phyloP scores from a whole-genome alignment of 2,329 filamentous ascomycete genomes.

The Calonectria hawksworthii region DNA sequence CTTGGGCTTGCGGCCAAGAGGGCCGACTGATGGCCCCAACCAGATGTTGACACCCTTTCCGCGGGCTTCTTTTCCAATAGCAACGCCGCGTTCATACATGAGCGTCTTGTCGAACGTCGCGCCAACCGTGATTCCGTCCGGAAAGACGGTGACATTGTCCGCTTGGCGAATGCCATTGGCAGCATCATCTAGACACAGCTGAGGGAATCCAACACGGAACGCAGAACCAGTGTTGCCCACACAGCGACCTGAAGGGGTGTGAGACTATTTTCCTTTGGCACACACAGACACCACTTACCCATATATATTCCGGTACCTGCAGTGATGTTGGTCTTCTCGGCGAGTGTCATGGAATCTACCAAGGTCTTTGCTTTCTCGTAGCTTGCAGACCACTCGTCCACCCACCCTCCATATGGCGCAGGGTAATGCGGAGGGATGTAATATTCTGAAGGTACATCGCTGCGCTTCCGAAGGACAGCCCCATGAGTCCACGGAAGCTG shows the following conservation, averaged over 20 bases:
- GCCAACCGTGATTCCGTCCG: constrained; percentile 82
- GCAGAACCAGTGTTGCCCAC: constrained; percentile 84
- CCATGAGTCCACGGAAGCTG: neutral
- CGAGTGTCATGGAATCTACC: constrained; percentile 82
- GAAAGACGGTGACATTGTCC: constrained; percentile 83
- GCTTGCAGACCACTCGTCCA: constrained; percentile 75
- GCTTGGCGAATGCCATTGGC: constrained; percentile 80
- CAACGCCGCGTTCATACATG: constrained; percentile 77
- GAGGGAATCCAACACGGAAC: constrained; percentile 77
- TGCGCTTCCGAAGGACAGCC: neutral
- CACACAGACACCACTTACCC: constrained; percentile 57
- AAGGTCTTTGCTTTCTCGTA: constrained; percentile 78
- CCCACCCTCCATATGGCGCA: constrained; percentile 80
- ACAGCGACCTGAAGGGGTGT: constrained; percentile 65
- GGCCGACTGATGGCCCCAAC: constrained; percentile 78
- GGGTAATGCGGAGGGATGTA: constrained; percentile 76
- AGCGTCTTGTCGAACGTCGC: constrained; percentile 82
- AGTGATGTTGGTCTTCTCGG: constrained; percentile 85
- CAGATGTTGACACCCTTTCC: constrained; percentile 81
- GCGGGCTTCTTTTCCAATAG: constrained; percentile 78
- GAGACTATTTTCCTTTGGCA: neutral
- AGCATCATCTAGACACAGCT: constrained; percentile 79
- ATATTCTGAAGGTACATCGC: constrained; percentile 37
- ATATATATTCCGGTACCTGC: constrained; percentile 79
- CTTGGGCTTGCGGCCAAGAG: constrained; percentile 78